Conservation (phyloP, 2,329 filamentous ascomycete species). For the Cladosporium sp. region DNA sequence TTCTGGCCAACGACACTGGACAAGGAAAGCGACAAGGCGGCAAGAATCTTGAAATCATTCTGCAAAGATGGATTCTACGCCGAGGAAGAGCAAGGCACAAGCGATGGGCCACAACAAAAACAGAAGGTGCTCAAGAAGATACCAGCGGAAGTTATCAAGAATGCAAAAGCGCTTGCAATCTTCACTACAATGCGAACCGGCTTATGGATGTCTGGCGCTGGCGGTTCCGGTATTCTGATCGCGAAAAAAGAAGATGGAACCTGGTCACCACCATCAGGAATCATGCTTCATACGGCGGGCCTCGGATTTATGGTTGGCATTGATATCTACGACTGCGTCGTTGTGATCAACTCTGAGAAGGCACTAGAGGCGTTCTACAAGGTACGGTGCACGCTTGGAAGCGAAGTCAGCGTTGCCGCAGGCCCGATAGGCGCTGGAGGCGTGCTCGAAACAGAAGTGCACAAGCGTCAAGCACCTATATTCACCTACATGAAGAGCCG, state of each 20-base stretch:
- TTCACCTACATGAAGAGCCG: slow-evolving; percentile 87
- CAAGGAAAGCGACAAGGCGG: slow-evolving; percentile 86
- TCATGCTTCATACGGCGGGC: slow-evolving; percentile 83
- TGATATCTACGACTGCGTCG: slow-evolving; percentile 92
- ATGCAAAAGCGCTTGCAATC: slow-evolving; percentile 84
- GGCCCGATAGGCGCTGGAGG: slow-evolving; percentile 77
- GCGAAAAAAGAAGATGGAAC: slow-evolving; percentile 78
- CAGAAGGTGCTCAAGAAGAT: slow-evolving; percentile 75
- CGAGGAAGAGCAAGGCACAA: slow-evolving; percentile 43
- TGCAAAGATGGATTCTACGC: slow-evolving; percentile 74
- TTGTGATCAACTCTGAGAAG: slow-evolving; percentile 83
- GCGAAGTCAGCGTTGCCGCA: slow-evolving; percentile 70
- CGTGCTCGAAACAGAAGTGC: slow-evolving; percentile 64
- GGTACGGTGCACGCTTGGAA: slow-evolving; percentile 72
- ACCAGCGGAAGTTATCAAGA: slow-evolving; percentile 74
- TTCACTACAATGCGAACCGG: slow-evolving; percentile 96
- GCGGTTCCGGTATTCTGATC: slow-evolving; percentile 82
- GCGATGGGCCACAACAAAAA: slow-evolving; percentile 53
- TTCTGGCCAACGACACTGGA: slow-evolving; percentile 85
- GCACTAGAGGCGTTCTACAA: slow-evolving; percentile 81
- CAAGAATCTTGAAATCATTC: slow-evolving; percentile 83
- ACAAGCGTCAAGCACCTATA: slow-evolving; percentile 65
- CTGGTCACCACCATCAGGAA: slow-evolving; percentile 88
- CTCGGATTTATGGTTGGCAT: slow-evolving; percentile 87
- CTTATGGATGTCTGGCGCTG: slow-evolving; percentile 85